These are phyloP conservation scores for Nitzschia palea DNA, from an alignment of 108 stramenopile genomes.

Conservation along the genomic window DNA sequence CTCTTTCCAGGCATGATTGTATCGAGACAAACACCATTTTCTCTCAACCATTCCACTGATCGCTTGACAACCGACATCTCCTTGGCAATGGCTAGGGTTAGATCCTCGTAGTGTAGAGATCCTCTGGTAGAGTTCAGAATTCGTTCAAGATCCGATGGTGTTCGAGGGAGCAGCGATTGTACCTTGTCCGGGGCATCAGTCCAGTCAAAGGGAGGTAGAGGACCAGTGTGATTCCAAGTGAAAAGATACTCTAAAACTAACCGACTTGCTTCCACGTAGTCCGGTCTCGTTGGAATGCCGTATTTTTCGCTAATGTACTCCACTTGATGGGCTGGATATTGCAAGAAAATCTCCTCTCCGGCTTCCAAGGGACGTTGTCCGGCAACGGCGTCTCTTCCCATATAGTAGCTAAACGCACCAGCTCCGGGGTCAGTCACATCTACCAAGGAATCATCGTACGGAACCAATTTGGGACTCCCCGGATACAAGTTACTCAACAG, in stretches of 20 bases:
- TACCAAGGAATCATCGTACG: conserved; percentile 22
- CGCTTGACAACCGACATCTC: too few species aligned
- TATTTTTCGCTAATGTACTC: not conserved
- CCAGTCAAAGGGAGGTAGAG: too few species aligned
- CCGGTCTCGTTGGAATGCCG: not conserved
- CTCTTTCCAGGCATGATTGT: too few species aligned
- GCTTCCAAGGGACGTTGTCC: conserved; percentile 1
- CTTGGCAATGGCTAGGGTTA: too few species aligned
- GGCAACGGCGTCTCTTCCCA: conserved; percentile 34
- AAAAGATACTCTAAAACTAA: not conserved
- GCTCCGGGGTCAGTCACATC: conserved; percentile 17
- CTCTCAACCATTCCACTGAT: conserved; percentile 45
- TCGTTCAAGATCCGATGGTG: too few species aligned
- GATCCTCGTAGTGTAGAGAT: too few species aligned
- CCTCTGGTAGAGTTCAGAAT: too few species aligned
- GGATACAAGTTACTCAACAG: conserved; percentile 11
- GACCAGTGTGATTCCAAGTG: too few species aligned
- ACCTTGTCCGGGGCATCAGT: too few species aligned
- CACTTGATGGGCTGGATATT: not conserved
- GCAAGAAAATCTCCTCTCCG: conserved; percentile 32
- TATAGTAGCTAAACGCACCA: conserved; percentile 47
- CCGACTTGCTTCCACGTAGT: not conserved
- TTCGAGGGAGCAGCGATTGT: too few species aligned
- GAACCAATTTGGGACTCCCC: not conserved
- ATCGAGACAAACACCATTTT: conserved; percentile 54